These are phyloP conservation scores for Aspergillus quadrilineatus DNA, from an alignment of 2,329 filamentous ascomycete genomes.

Conservation along the genomic window DNA sequence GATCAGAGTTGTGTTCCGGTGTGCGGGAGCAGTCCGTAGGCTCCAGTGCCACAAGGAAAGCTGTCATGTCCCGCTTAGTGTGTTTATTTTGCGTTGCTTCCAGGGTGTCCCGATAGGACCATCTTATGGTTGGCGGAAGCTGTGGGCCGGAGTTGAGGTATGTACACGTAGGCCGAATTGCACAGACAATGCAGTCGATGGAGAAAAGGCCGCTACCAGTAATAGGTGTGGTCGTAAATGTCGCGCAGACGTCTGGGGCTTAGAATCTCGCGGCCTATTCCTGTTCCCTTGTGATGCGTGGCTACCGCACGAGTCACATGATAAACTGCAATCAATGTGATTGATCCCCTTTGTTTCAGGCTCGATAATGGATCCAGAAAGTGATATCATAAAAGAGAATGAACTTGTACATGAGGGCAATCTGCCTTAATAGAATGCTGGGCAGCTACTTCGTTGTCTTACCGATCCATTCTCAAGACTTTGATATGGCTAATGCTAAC, in stretches of 20 bases:
- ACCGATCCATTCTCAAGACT: not conserved
- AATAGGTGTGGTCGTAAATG: constrained; percentile 1
- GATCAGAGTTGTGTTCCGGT: constrained; percentile 6
- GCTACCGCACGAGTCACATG: constrained; percentile 22
- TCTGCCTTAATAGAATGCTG: not conserved
- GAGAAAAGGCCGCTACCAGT: not conserved
- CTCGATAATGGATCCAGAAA: not conserved
- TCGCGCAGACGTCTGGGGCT: constrained; percentile 2
- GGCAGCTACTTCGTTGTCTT: not conserved
- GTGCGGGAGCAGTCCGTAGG: constrained; percentile 21
- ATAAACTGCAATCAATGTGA: constrained; percentile 2
- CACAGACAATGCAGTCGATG: not conserved
- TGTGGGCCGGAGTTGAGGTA: not conserved
- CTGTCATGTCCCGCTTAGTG: constrained; percentile 22
- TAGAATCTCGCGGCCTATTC: constrained; percentile 23
- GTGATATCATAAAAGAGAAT: not conserved
- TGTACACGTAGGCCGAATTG: constrained; percentile 1
- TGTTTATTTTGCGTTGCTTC: constrained; percentile 20
- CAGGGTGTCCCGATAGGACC: constrained; percentile 18
- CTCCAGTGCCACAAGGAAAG: constrained; percentile 18
- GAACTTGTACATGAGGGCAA: not conserved
- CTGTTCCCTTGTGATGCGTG: not conserved
- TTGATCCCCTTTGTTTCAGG: constrained; percentile 9
- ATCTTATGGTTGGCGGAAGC: constrained; percentile 16
- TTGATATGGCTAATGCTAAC: not conserved